A percentile compares a stretch with the other conserved stretches of the same genome.
Evolutionary conservation across 352 stramenopile species (phyloP).

Genomic region (Pythium periplocum): DNA sequence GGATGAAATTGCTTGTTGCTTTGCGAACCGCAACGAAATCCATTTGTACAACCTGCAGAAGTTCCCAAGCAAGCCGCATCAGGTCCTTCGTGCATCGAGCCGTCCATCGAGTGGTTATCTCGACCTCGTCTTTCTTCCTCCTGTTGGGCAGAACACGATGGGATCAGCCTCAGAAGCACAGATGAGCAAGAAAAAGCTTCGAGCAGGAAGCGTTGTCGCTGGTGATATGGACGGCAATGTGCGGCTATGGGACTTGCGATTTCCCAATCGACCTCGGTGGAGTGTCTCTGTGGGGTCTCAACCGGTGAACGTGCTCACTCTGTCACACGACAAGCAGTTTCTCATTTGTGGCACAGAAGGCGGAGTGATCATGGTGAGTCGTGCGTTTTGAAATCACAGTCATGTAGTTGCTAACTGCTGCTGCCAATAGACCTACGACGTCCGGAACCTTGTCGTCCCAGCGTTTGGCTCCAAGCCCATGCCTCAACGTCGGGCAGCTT

Average conservation of each 20-base stretch:
- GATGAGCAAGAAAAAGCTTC: constrained; percentile 8
- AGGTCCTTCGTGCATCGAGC: constrained; percentile 55
- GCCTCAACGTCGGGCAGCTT: constrained; percentile 35
- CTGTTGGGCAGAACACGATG: not conserved
- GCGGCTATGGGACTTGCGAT: constrained; percentile 63
- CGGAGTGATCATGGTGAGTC: constrained; percentile 45
- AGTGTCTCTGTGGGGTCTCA: constrained; percentile 41
- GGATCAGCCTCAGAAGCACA: not conserved
- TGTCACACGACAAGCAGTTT: constrained; percentile 39
- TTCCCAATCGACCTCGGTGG: constrained; percentile 45
- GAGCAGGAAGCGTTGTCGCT: constrained; percentile 32
- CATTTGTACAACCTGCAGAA: constrained; percentile 70
- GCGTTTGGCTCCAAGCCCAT: constrained; percentile 59
- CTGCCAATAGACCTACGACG: constrained; percentile 48
- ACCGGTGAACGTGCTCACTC: constrained; percentile 40
- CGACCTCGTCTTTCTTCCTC: constrained; percentile 55
- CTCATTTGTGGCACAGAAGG: constrained; percentile 59
- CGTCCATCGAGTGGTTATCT: constrained; percentile 73
- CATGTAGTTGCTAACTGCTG: not conserved
- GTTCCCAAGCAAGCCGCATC: constrained; percentile 55
- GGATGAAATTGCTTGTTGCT: constrained; percentile 73
- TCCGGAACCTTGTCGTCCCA: constrained; percentile 50
- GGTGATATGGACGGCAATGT: constrained; percentile 59
- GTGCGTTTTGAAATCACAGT: not conserved
- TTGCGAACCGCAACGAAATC: constrained; percentile 71